Base-by-base conservation (phyloP, 495 filamentous ascomycete genomes). In the Paragyromitra xinjiangensis region DNA sequence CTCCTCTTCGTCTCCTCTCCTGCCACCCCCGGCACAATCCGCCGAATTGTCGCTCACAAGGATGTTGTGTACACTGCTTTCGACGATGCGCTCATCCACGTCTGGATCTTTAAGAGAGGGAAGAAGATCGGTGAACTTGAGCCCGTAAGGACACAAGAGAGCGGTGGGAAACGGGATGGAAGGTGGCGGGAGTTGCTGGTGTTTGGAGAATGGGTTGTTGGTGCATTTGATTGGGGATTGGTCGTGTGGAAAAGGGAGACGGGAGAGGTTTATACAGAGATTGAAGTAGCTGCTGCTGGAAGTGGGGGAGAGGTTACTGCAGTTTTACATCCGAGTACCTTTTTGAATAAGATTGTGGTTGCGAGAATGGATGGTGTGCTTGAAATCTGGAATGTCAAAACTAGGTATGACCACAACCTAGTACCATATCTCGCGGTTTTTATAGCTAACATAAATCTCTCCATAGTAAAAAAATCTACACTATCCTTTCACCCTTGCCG, bases 41-140 rank as follows among this genome's bases (percentile, higher is more conserved):
- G 94, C 7, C 93, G 94, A 19, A 94, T 93, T 8, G 87, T 87
- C 64, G 91, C 96, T 55, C 97, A 93, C 92, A 95, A 93, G 82
- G 92, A 97, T 69, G 90, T 88, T 80, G 87, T 97, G 8, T 91
- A 93, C 76, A 93, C 92, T 1, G 95, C 96, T 66, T 99, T 93
- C 91, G 83, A 83, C 12, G 85, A 84, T 58, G 82, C 86, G 24
- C 64, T 83, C 8, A 88, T 91, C 48, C 94, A 93, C 0, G 80
- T 98, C n/a, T 98, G 94, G 94, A 88, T 95, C 1, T 98, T 95
- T 85, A 93, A 95, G 84, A 89, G 95, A 72, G 95, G 95, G n/a
- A 95, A 93, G 85, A 94, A 91, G 82, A 86, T 92, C 55, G 92
- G 86, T 55, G 90, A 93, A 75, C 84, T 99, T 26, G 83, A 88